These are phyloP conservation scores for Trichoderma brevicompactum DNA, from an alignment of 2,329 filamentous ascomycete species.

Conservation along the genomic window DNA sequence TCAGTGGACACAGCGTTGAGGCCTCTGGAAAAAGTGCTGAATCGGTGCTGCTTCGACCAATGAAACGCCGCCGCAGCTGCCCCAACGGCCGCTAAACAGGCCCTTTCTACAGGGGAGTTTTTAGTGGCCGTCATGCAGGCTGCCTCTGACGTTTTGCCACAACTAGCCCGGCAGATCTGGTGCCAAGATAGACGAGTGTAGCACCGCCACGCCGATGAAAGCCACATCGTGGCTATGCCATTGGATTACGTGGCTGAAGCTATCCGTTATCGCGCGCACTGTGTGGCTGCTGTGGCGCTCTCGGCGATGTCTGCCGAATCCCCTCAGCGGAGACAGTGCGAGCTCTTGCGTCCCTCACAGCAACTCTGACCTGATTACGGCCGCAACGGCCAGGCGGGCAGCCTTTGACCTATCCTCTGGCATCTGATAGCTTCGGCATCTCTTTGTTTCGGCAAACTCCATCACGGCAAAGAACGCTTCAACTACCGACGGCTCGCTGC, in stretches of 20 bases:
- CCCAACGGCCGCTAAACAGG: constrained; percentile 7
- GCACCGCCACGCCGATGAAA: constrained; percentile 17
- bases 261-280: neutral
- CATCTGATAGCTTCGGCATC: constrained; percentile 24
- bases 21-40: constrained; percentile 12
- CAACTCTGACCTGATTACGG: constrained; percentile 23
- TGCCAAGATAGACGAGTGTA: neutral
- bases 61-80: constrained; percentile 8
- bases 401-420: constrained; percentile 8
- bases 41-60: constrained; percentile 5
- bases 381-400: constrained; percentile 26
- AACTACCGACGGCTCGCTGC: neutral
- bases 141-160: constrained; percentile 25
- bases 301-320: fast-evolving
- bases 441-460: constrained; percentile 16
- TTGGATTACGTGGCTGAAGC: constrained; percentile 26
- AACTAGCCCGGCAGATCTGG: constrained; percentile 17
- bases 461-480: neutral
- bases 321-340: constrained; percentile 20
- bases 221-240: constrained; percentile 13
- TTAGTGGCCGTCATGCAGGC: constrained; percentile 16
- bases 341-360: neutral
- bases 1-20: neutral
- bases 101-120: constrained; percentile 14
- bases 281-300: constrained; percentile 10